Percentiles rank a stretch among this genome's conserved stretches.
Evolutionary conservation across 352 stramenopile species (phyloP).

Genomic region (Aphanomyces euteiches): DNA sequence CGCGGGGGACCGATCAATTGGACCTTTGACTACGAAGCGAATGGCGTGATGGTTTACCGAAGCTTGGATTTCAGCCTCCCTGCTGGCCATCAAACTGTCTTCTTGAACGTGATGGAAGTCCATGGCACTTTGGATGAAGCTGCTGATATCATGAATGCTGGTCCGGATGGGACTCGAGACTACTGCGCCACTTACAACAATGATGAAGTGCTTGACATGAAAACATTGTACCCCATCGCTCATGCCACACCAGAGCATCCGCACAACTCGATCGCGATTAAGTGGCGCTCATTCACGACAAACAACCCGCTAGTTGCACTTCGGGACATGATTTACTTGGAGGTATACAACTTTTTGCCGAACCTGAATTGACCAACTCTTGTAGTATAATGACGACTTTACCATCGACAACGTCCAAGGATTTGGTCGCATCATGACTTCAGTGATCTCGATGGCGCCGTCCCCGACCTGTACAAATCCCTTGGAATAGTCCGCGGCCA

Average conservation of each 20-base stretch:
- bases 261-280: slow-evolving; percentile 75
- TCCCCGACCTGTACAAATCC: slow-evolving; percentile 45
- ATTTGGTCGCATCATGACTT: slow-evolving; percentile 56
- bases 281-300: slow-evolving; percentile 75
- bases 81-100: neutral
- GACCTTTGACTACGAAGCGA: slow-evolving; percentile 16
- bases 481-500: slow-evolving; percentile 68
- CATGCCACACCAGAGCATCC: slow-evolving; percentile 61
- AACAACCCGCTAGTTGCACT: no score
- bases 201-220: slow-evolving; percentile 64
- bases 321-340: no score
- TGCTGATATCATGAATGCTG: neutral
- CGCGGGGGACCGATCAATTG: slow-evolving; percentile 18
- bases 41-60: slow-evolving; percentile 20
- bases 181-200: neutral
- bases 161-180: neutral
- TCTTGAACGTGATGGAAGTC: slow-evolving; percentile 18
- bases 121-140: slow-evolving; percentile 24
- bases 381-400: slow-evolving; percentile 80
- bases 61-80: neutral
- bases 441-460: slow-evolving; percentile 49
- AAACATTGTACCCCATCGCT: slow-evolving; percentile 68
- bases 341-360: no score
- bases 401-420: slow-evolving; percentile 47
- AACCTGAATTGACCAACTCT: neutral